Evolutionary conservation across 805 yeast genomes (phyloP), one percentile per base, ranked within the genome.

Genomic region (Candida orba): DNA sequence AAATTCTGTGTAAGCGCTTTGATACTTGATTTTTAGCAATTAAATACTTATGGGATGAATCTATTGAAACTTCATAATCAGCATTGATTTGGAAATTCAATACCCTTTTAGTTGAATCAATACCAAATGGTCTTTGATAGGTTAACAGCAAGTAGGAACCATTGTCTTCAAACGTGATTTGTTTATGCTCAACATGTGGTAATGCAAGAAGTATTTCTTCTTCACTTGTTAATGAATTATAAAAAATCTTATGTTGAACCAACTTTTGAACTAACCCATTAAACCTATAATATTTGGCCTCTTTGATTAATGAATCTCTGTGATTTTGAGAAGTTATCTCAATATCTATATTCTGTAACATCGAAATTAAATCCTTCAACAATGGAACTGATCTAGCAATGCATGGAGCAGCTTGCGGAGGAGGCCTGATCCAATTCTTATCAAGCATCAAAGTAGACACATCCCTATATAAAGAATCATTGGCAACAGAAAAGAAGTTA

Each of bases 261-360:
- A 89, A 58, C 47, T 71, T 63, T 63, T 88, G 95, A 58, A 84
- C 95, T 33, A 89, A 66, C 32, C 79, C 88, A 38, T 76, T 65
- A 52, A 89, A 82, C 38, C 91, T 69, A 60, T 86, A 89, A 63
- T 84, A 89, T 37, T 75, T 70, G 50, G 95, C 84, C 57, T 89
- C 97, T 41, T 69, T 69, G 8, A 82, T 60, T 45, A 89, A 65
- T 14, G 75, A 60, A 9, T 64, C 59, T 35, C 96, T 69, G 56
- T 81, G 84, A 1, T 62, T 59, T 34, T 79, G 83, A 43, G 72
- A 67, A 37, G 57, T 54, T 17, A 84, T 68, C 2, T 67, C 64
- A 17, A 76, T 52, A 4, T 64, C 57, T 32, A 76, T 73, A 0
- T 90, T 90, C 47, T 73, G 70, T 23, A 87, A 60, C 3, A 78